These are phyloP conservation scores for Candida quercuum DNA, from an alignment of 805 yeast genomes.

Conservation along the genomic window DNA sequence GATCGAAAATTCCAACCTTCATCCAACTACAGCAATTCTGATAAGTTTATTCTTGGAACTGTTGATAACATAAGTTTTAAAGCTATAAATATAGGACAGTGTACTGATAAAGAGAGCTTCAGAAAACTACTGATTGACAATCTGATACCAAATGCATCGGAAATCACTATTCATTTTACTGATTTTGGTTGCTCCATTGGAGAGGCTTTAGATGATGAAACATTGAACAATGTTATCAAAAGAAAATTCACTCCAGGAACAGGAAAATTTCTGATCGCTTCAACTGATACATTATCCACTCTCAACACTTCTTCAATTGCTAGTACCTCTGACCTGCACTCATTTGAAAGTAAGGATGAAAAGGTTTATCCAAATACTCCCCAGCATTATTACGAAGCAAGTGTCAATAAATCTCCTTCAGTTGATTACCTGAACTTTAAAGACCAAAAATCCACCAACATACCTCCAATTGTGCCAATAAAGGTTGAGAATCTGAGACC, in stretches of 20 bases:
- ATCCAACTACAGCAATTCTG: conserved; percentile 26
- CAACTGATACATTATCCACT: conserved; percentile 29
- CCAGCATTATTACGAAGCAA: conserved; percentile 49
- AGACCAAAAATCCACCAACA: conserved; percentile 5
- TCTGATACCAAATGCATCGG: conserved; percentile 25
- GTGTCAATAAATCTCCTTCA: conserved; percentile 29
- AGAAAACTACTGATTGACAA: conserved; percentile 35
- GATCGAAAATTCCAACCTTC: conserved; percentile 35
- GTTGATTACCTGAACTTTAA: conserved; percentile 57
- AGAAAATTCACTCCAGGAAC: conserved; percentile 29
- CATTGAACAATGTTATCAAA: conserved; percentile 33
- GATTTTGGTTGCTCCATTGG: conserved; percentile 64
- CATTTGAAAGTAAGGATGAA: conserved; percentile 42
- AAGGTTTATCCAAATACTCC: conserved; percentile 61
- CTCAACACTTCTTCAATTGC: conserved; percentile 34
- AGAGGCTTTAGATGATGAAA: conserved; percentile 45
- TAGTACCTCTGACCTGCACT: conserved; percentile 48
- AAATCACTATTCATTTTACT: conserved; percentile 49
- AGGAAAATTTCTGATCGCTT: conserved; percentile 28
- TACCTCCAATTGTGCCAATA: not conserved
- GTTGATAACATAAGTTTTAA: conserved; percentile 53
- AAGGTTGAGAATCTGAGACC: not conserved
- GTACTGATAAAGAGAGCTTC: conserved; percentile 28
- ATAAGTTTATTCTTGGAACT: conserved; percentile 49
- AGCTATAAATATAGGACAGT: conserved; percentile 38